Base-by-base conservation (phyloP, 2,329 filamentous ascomycete genomes). In the Dactylellina haptotyla region DNA sequence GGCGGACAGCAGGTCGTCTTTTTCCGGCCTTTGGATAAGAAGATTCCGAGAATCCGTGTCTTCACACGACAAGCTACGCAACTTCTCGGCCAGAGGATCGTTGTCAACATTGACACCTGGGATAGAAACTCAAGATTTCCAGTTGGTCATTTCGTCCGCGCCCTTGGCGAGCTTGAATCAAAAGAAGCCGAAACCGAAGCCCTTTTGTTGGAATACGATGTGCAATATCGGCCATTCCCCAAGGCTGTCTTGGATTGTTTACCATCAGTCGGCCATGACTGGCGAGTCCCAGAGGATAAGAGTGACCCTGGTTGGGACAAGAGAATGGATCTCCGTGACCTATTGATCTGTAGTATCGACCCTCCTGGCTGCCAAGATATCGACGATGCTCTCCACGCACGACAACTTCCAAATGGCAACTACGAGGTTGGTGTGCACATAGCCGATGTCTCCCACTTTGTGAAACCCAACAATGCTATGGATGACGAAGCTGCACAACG, bases 181-280 rank as follows among this genome's bases (percentile, higher is more conserved):
- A 98, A 99, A 81, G 92, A 91, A n/a, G 95, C 95, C 5, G 95
- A 98, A 83, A 99, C 95, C 0, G 95, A 99, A 81, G 95, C 95
- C 18, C 83, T 99, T 46, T 84, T 99, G 9, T 85, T 99, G 26
- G 95, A 99, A 80, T 97, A 93, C 82, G 95, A 99, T 79, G 95
- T 99, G 1, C 95, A 99, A 80, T 99, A 99, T 82, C 88, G 94
- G 64, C 95, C 95, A 0, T 99, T 99, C 81, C 93, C 95, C 3
- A 97, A 97, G 82, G 91, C 93, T 0, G 94, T 99, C 3, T 83
- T 99, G 59, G 93, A 99, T 80, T 99, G 95, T 79, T 84, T 99
- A 62, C 95, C 95, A 6, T 84, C 87, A 28, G 93, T 98, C 82
- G 95, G 95, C 0, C 94, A 98, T 78, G 89, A 92, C 80, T 99